Percentiles rank a stretch among this genome's conserved stretches.
phyloP scores from a whole-genome alignment of 208 protist species.

The Herpetomonas muscarum region DNA sequence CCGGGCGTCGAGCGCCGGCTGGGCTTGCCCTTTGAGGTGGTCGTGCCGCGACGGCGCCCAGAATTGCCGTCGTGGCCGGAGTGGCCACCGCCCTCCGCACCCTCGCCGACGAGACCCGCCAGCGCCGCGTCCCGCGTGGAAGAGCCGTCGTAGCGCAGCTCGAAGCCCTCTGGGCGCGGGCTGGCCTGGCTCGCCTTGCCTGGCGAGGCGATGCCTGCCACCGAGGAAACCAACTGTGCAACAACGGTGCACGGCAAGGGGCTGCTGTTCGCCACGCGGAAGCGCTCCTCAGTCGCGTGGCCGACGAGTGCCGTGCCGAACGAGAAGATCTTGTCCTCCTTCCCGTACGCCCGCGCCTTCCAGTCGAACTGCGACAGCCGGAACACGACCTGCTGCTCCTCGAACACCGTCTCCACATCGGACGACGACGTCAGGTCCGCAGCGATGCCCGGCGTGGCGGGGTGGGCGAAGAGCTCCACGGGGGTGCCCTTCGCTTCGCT shows the following conservation, averaged over 20 bases:
- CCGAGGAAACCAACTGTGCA: conserved; percentile 38
- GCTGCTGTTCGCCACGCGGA: conserved; percentile 94
- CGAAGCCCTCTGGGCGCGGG: conserved; percentile 44
- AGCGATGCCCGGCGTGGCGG: conserved; percentile 91
- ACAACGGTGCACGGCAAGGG: conserved; percentile 89
- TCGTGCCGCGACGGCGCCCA: neutral
- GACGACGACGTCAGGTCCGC: conserved; percentile 73
- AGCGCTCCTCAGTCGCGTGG: conserved; percentile 79
- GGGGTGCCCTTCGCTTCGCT: conserved; percentile 60
- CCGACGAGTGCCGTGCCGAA: conserved; percentile 91
- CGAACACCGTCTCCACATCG: conserved; percentile 94
- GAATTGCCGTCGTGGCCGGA: neutral
- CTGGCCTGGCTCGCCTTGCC: neutral
- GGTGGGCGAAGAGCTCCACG: conserved; percentile 91
- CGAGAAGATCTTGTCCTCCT: conserved; percentile 89
- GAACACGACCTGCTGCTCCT: conserved; percentile 94
- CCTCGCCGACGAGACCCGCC: conserved; percentile 2
- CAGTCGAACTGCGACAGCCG: conserved; percentile 70
- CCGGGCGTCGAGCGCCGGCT: neutral
- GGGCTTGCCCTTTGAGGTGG: neutral
- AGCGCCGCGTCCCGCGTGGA: neutral
- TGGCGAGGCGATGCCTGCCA: neutral
- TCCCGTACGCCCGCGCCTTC: conserved; percentile 75
- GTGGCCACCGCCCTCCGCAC: neutral
- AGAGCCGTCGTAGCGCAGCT: conserved; percentile 37